Percentiles rank a stretch among this genome's conserved stretches.
phyloP scores from a whole-genome alignment of 768 basidiomycete genomes.

The Exidia glandulosa region DNA sequence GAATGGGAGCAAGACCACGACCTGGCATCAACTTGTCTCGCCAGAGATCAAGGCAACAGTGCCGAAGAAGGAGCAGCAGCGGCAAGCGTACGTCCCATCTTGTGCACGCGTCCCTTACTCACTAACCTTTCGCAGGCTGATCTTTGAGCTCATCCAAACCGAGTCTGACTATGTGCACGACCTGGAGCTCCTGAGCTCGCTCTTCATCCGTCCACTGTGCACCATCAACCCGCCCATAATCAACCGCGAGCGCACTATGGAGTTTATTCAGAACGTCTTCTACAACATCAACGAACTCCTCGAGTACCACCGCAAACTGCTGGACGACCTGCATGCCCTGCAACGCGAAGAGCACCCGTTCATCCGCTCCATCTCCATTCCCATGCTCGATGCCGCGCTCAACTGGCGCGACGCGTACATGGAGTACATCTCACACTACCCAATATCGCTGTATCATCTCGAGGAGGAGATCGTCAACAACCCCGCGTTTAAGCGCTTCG shows the following conservation, averaged over 20 bases:
- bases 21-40: not conserved
- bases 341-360: slow-evolving; percentile 81
- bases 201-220: slow-evolving; percentile 72
- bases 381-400: slow-evolving; percentile 78
- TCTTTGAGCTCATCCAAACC: slow-evolving; percentile 90
- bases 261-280: slow-evolving; percentile 79
- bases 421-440: slow-evolving; percentile 86
- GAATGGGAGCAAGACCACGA: not conserved
- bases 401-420: slow-evolving; percentile 90
- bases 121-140: slow-evolving; percentile 41
- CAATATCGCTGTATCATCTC: slow-evolving; percentile 78
- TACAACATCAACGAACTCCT: slow-evolving; percentile 76
- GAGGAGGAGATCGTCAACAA: slow-evolving; percentile 83
- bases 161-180: slow-evolving; percentile 94
- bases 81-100: not conserved
- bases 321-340: slow-evolving; percentile 73
- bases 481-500: slow-evolving; percentile 65
- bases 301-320: slow-evolving; percentile 60
- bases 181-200: slow-evolving; percentile 71
- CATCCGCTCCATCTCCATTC: slow-evolving; percentile 70
- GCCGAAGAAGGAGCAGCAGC: not conserved
- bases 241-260: slow-evolving; percentile 51
- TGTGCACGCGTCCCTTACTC: not conserved
- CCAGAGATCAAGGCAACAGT: not conserved
- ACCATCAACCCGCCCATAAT: slow-evolving; percentile 72